Base-by-base conservation (phyloP, 2,329 filamentous ascomycete species). In the Mycosphaerella sp. region DNA sequence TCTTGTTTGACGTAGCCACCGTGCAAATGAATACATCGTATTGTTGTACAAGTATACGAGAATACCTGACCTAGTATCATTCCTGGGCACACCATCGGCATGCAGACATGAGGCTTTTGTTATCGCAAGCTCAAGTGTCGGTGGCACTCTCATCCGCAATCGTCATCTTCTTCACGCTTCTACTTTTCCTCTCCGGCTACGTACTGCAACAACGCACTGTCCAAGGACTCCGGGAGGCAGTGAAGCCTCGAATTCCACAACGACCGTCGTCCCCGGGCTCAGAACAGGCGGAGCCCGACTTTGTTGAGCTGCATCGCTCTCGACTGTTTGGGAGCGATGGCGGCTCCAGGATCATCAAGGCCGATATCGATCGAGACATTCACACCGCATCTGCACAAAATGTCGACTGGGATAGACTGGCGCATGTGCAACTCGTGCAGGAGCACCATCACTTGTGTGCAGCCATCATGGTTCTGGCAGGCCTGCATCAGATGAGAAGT, bases 161-260 rank as follows among this genome's bases (percentile, higher is more conserved):
- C 72, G 86, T 95, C 55, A 74, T 88, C 59, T 69, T 87, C 26
- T 95, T 89, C 72, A 95, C 90, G 2, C 71, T 84, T 38, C 81
- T 90, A 4, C 82, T 96, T 26, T 96, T 96, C 70, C 77, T 95
- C 32, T 89, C 87, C 48, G 91, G 91, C 65, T 95, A 95, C 70
- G 80, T 84, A 2, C 79, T 95, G 50, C 91, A 96, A 66, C 91
- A 96, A 71, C 83, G 89, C 64, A 93, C 89, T 0, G 81, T 95
- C 4, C 81, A 80, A 58, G 85, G 85, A 63, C 79, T 96, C 32
- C 87, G 92, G 64, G 76, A 78, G 53, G 87, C 87, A 14, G 85
- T 95, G 64, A 79, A 79, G 61, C 79, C 77, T 48, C 77, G 59
- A 70, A 75, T 66, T 49, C 75, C 75, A 0, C 69, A 70, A 51